phyloP scores from a whole-genome alignment of 805 yeast genomes.

The Candida chilensis region DNA sequence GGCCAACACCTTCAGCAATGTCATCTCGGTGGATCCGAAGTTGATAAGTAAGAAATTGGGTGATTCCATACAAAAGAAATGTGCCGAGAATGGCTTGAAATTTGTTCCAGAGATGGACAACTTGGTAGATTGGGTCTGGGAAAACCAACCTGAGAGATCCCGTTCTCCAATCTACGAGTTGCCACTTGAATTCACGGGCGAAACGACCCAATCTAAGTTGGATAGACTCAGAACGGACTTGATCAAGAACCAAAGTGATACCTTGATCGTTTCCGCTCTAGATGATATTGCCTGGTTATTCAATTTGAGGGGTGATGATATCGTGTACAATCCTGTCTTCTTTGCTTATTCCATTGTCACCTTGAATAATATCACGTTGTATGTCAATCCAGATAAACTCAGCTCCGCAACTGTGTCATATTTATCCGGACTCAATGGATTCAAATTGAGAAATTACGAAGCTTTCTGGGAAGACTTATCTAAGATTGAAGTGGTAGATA shows the following conservation, averaged over 20 bases:
- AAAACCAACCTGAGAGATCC: constrained; percentile 14
- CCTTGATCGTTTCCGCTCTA: constrained; percentile 58
- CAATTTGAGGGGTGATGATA: constrained; percentile 75
- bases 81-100: constrained; percentile 16
- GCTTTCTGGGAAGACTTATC: not conserved
- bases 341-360: constrained; percentile 48
- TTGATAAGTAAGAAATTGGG: constrained; percentile 48
- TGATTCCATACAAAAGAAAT: constrained; percentile 19
- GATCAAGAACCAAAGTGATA: constrained; percentile 18
- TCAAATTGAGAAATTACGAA: not conserved
- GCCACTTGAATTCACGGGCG: constrained; percentile 29
- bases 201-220: constrained; percentile 24
- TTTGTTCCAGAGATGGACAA: constrained; percentile 21
- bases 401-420: not conserved
- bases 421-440: not conserved
- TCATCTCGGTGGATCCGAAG: constrained; percentile 79
- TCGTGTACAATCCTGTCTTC: constrained; percentile 82
- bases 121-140: constrained; percentile 29
- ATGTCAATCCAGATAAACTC: too few relatives aligned
- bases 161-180: constrained; percentile 16
- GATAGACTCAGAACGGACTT: constrained; percentile 14
- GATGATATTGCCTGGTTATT: constrained; percentile 92
- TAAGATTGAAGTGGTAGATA: too few relatives aligned
- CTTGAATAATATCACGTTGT: constrained; percentile 31
- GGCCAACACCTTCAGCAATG: constrained; percentile 34